phyloP scores from a whole-genome alignment of 2,329 filamentous ascomycete genomes.

The Monosporascus sp. region DNA sequence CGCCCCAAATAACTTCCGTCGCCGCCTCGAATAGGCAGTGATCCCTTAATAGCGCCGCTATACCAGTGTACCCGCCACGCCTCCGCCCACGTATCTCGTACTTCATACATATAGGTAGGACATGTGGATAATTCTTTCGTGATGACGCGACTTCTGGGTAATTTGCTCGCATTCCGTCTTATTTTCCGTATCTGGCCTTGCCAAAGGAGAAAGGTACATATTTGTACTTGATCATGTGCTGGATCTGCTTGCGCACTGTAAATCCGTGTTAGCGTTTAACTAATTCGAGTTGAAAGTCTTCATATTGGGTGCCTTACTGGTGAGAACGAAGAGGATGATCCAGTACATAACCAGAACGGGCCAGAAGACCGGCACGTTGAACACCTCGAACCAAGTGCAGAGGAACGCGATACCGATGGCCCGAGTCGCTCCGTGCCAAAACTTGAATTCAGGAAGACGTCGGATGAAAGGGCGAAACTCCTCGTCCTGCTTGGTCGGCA shows the following conservation, averaged over 20 bases:
- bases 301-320: constrained; percentile 59
- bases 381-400: constrained; percentile 90
- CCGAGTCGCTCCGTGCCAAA: constrained; percentile 94
- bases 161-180: constrained; percentile 37
- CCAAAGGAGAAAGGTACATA: constrained; percentile 92
- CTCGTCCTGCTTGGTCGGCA: constrained; percentile 93
- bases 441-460: constrained; percentile 97
- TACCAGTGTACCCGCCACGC: background rate
- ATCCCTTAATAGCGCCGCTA: background rate
- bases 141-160: background rate
- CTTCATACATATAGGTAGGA: background rate
- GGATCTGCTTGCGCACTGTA: constrained; percentile 94
- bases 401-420: constrained; percentile 77
- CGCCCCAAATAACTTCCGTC: background rate
- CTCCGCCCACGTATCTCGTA: background rate
- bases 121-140: background rate
- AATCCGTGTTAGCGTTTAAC: constrained; percentile 1
- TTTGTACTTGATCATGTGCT: constrained; percentile 99
- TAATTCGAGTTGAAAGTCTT: background rate
- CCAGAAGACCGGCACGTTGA: constrained; percentile 98
- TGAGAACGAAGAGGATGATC: constrained; percentile 92
- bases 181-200: constrained; percentile 74
- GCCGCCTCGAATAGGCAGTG: background rate
- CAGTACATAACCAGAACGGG: constrained; percentile 97
- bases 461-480: constrained; percentile 98